Percentiles rank a stretch among this genome's conserved stretches.
phyloP scores from a whole-genome alignment of 2,329 filamentous ascomycete genomes.

The Talaromyces verruculosus region DNA sequence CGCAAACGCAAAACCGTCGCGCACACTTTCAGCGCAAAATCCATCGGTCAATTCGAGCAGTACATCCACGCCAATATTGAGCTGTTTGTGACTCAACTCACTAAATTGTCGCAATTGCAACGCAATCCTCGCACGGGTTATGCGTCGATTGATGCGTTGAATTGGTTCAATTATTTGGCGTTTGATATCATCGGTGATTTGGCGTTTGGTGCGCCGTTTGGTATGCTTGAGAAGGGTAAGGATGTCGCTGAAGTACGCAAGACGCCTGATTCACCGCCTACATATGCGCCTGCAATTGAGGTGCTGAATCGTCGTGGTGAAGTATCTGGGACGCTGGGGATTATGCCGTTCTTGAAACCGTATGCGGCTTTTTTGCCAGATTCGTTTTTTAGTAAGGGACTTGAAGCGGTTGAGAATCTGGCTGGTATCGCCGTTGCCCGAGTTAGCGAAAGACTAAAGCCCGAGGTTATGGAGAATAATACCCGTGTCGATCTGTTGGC shows the following conservation, averaged over 20 bases:
- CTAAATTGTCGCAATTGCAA: slow-evolving; percentile 57
- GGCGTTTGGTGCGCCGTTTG: slow-evolving; percentile 75
- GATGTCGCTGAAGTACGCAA: slow-evolving; percentile 73
- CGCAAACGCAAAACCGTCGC: slow-evolving; percentile 87
- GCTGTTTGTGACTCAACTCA: slow-evolving; percentile 71
- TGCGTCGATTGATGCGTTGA: slow-evolving; percentile 68
- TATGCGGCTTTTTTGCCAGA: slow-evolving; percentile 80
- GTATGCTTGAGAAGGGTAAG: slow-evolving; percentile 74
- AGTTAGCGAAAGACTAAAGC: slow-evolving; percentile 71
- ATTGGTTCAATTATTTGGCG: slow-evolving; percentile 75
- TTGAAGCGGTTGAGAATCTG: slow-evolving; percentile 73
- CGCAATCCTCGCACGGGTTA: slow-evolving; percentile 52
- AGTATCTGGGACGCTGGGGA: slow-evolving; percentile 77
- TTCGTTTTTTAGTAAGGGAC: slow-evolving; percentile 73
- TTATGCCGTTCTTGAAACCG: slow-evolving; percentile 70
- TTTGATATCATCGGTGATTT: slow-evolving; percentile 61
- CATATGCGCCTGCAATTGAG: slow-evolving; percentile 76
- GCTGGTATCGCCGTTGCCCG: slow-evolving; percentile 85
- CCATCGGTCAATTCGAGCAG: slow-evolving; percentile 79
- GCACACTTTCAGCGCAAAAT: slow-evolving; percentile 83
- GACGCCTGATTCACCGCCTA: slow-evolving; percentile 60
- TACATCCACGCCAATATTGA: slow-evolving; percentile 81
- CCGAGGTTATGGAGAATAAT: slow-evolving; percentile 59
- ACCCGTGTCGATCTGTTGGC: slow-evolving; percentile 77
- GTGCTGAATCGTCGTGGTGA: slow-evolving; percentile 86